A percentile compares a stretch with the other conserved stretches of the same genome.
These are phyloP conservation scores for Mycena vitilis DNA, from an alignment of 768 basidiomycete species.

Conservation along the genomic window DNA sequence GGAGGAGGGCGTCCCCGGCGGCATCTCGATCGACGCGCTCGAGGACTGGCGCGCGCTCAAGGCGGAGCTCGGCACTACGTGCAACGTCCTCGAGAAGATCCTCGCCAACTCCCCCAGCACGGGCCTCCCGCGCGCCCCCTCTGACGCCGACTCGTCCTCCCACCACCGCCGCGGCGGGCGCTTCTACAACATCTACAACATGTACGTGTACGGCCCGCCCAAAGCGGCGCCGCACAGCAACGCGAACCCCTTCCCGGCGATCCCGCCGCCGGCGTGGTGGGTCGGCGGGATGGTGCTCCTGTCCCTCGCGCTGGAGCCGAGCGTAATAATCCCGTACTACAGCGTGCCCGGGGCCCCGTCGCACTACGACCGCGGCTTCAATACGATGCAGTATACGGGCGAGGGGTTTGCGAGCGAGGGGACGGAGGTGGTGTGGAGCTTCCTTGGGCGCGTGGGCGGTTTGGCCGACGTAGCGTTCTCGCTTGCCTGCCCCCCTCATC, in stretches of 20 bases:
- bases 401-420: conserved; percentile 77
- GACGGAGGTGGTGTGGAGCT: conserved; percentile 72
- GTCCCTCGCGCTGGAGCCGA: conserved; percentile 70
- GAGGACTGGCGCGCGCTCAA: conserved; percentile 87
- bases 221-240: conserved; percentile 43
- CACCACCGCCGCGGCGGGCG: conserved; percentile 54
- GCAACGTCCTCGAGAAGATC: conserved; percentile 79
- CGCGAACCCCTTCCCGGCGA: conserved; percentile 52
- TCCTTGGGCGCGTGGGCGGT: conserved; percentile 79
- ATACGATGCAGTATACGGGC: conserved; percentile 73
- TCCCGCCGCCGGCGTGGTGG: conserved; percentile 57
- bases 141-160: conserved; percentile 39
- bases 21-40: conserved; percentile 69
- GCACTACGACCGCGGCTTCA: conserved; percentile 81
- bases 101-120: conserved; percentile 57
- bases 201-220: conserved; percentile 62
- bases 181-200: conserved; percentile 92
- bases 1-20: too few species aligned
- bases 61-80: conserved; percentile 82
- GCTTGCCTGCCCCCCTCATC: too few species aligned
- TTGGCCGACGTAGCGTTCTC: too few species aligned
- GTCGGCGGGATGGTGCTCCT: conserved; percentile 73
- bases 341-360: conserved; percentile 75
- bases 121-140: conserved; percentile 34
- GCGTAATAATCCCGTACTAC: conserved; percentile 57